Evolutionary conservation across 129 eudicot genomes (phyloP), one percentile per base, ranked within the genome.

Genomic region (Helianthus tuberosus): DNA sequence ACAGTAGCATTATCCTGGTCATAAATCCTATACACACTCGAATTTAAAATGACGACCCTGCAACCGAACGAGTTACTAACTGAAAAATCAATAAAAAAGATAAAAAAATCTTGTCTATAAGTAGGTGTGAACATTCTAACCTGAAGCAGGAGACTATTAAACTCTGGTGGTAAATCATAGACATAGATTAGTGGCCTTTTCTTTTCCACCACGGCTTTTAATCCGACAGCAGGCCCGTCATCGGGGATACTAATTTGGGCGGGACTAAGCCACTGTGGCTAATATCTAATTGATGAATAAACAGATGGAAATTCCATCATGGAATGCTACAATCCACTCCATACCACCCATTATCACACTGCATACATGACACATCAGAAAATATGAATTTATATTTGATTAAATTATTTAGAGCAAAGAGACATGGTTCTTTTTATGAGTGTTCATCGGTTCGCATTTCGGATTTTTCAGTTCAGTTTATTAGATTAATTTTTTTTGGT

Each of bases 211-310:
- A 53, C 77, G 39, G 97, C 97, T 80, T 75, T 80, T 72, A 88
- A 78, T 77, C 70, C 69, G 20, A 71, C 11, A 23, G 36, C 65
- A 55, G 68, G 51, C 75, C 75, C 72, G 48, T 69, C 79, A 27
- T 73, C 87, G 15, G 96, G 96, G 73, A 94, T 73, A 68, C 71
- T 77, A 66, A 94, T 72, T 36, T 86, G 89, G 20, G 96, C 86
- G 20, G 97, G 98, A 46, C 91, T 91, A 60, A 94, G 96, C 98
- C 98, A 94, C 49, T 55, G 79, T 59, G 98, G 98, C 97, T 93
- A 94, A 72, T 85, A 85, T 67, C 61, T 66, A 46, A 88, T 77
- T 39, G 91, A 68, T 3, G 97, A 84, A 50, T 71, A 61, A 80
- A 85, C 89, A 63, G 98, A 94, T 50, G 98, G n/a, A n/a, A n/a